phyloP scores from a whole-genome alignment of 495 filamentous ascomycete genomes.

The Penicillium soppii region DNA sequence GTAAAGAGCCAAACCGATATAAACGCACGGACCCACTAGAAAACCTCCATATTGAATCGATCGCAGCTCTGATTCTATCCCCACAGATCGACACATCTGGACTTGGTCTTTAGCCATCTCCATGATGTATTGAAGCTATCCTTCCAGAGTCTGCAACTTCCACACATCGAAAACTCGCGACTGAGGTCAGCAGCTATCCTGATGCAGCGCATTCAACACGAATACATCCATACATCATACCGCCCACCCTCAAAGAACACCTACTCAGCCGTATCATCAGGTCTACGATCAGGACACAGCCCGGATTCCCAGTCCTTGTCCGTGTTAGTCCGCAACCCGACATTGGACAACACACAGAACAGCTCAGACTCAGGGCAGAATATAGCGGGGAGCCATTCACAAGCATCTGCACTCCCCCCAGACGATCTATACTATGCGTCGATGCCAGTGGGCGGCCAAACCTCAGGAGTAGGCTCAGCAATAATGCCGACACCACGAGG shows the following conservation, averaged over 20 bases:
- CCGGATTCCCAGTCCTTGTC: slow-evolving; percentile 3
- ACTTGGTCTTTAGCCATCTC: not conserved
- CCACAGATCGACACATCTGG: slow-evolving; percentile 10
- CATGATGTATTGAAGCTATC: not conserved
- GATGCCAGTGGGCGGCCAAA: slow-evolving; percentile 5
- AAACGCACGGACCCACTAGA: slow-evolving; percentile 2
- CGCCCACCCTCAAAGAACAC: not conserved
- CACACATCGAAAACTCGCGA: not conserved
- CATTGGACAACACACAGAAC: too few relatives aligned
- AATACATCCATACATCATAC: slow-evolving; percentile 5
- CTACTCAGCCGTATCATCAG: not conserved
- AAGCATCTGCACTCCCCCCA: not conserved
- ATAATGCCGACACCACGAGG: slow-evolving; percentile 6
- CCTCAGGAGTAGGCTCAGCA: not conserved
- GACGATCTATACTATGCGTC: slow-evolving; percentile 7
- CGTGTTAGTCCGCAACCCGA: not conserved
- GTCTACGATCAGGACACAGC: not conserved
- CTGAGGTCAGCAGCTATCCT: not conserved
- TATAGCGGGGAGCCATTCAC: slow-evolving; percentile 4
- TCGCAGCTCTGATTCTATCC: slow-evolving; percentile 3
- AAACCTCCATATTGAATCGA: slow-evolving; percentile 2
- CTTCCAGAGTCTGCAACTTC: not conserved
- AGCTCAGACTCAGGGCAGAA: slow-evolving; percentile 1
- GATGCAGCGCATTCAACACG: slow-evolving; percentile 5
- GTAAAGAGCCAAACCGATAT: too few relatives aligned